Conservation (phyloP, 2,329 filamentous ascomycete species). For the Talaromyces sp. region DNA sequence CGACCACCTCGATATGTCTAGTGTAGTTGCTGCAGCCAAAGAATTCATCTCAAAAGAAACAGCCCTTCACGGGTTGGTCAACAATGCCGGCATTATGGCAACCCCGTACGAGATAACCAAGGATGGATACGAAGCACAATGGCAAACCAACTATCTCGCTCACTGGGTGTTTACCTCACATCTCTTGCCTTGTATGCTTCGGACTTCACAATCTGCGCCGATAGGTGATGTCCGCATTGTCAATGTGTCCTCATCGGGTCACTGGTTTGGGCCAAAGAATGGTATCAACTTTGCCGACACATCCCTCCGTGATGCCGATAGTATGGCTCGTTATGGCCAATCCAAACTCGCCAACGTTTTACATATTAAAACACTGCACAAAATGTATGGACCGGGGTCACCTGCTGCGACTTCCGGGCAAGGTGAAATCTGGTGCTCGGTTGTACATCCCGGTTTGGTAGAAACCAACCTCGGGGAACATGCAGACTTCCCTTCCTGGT, state of each 20-base stretch:
- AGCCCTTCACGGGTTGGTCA: constrained; percentile 20
- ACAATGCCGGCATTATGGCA: constrained; percentile 20
- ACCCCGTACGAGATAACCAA: constrained; percentile 19
- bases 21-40: constrained; percentile 14
- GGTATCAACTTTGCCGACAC: constrained; percentile 21
- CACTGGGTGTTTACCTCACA: constrained; percentile 21
- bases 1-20: constrained; percentile 37
- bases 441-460: constrained; percentile 43
- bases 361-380: constrained; percentile 38
- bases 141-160: constrained; percentile 19
- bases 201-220: constrained; percentile 13
- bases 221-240: constrained; percentile 21
- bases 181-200: constrained; percentile 19
- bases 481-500: not conserved
- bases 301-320: constrained; percentile 25
- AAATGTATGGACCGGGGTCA: constrained; percentile 33
- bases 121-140: constrained; percentile 24
- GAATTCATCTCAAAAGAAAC: constrained; percentile 17
- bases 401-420: constrained; percentile 24
- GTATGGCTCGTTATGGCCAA: constrained; percentile 45
- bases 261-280: constrained; percentile 16
- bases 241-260: constrained; percentile 21
- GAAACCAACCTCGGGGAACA: constrained; percentile 27
- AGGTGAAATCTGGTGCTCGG: constrained; percentile 40
- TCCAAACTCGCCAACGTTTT: constrained; percentile 48